These are phyloP conservation scores for Paragyromitra xinjiangensis DNA, from an alignment of 495 filamentous ascomycete genomes.

Conservation along the genomic window DNA sequence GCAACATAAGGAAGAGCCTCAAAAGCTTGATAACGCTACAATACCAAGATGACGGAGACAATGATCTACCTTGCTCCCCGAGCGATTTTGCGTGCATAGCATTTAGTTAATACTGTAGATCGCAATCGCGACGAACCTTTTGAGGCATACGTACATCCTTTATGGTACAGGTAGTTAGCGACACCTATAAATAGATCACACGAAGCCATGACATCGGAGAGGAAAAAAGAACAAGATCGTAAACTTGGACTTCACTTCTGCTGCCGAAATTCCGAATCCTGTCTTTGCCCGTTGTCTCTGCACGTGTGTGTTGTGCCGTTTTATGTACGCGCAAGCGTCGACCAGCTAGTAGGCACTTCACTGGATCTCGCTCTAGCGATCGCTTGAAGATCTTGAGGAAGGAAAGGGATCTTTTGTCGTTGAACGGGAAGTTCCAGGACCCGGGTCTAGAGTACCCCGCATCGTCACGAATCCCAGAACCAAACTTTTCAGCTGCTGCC, in stretches of 20 bases:
- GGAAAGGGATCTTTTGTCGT: background rate
- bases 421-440: background rate
- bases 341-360: background rate
- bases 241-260: constrained; percentile 13
- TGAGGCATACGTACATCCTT: too few relatives aligned
- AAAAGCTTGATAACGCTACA: background rate
- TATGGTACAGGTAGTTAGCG: background rate
- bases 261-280: constrained; percentile 17
- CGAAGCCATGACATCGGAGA: constrained; percentile 9
- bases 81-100: background rate
- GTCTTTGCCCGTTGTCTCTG: background rate
- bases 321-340: too few relatives aligned
- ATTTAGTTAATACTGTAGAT: too few relatives aligned
- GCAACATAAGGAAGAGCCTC: background rate
- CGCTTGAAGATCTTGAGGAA: background rate
- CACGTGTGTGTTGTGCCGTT: background rate
- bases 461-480: constrained; percentile 4
- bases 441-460: background rate
- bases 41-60: background rate
- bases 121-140: too few relatives aligned
- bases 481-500: constrained; percentile 2
- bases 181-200: background rate
- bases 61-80: too few relatives aligned
- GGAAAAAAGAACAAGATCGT: background rate
- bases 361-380: background rate